Conservation (phyloP, 192 early-diverging fungal genomes). For the Coemansia sp. region DNA sequence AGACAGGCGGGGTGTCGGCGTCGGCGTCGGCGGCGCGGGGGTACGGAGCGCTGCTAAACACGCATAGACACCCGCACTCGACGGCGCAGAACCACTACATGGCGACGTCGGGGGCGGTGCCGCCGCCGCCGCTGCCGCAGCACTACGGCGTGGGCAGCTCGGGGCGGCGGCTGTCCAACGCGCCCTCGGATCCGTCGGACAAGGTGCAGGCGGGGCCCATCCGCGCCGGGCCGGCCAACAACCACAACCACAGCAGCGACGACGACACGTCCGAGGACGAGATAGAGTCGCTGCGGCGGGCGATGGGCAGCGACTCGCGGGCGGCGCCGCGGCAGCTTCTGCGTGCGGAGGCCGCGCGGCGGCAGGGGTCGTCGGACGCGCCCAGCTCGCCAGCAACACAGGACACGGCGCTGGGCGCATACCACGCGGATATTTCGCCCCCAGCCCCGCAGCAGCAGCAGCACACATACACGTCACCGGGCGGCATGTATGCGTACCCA, state of each 20-base stretch:
- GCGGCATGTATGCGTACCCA: slow-evolving; percentile 10
- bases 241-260: slow-evolving; percentile 12
- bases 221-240: slow-evolving; percentile 10
- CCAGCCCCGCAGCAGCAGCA: neutral
- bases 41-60: slow-evolving; percentile 27
- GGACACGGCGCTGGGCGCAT: slow-evolving; percentile 9
- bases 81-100: slow-evolving; percentile 11
- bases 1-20: slow-evolving; percentile 9
- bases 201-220: slow-evolving; percentile 15
- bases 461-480: neutral
- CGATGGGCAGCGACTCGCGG: slow-evolving; percentile 46
- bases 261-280: slow-evolving; percentile 45
- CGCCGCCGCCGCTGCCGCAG: slow-evolving; percentile 9
- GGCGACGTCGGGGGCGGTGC: slow-evolving; percentile 3
- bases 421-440: neutral
- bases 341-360: slow-evolving; percentile 24
- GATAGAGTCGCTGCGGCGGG: slow-evolving; percentile 44
- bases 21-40: slow-evolving; percentile 18
- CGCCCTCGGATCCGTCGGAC: slow-evolving; percentile 33
- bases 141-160: slow-evolving; percentile 7
- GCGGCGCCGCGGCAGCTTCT: slow-evolving; percentile 42
- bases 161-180: slow-evolving; percentile 37
- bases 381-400: slow-evolving; percentile 20
- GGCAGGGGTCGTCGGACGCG: slow-evolving; percentile 5
- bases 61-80: slow-evolving; percentile 20